Conservation (phyloP, 306 rosid species). For the Casuarina cunninghamiana region DNA sequence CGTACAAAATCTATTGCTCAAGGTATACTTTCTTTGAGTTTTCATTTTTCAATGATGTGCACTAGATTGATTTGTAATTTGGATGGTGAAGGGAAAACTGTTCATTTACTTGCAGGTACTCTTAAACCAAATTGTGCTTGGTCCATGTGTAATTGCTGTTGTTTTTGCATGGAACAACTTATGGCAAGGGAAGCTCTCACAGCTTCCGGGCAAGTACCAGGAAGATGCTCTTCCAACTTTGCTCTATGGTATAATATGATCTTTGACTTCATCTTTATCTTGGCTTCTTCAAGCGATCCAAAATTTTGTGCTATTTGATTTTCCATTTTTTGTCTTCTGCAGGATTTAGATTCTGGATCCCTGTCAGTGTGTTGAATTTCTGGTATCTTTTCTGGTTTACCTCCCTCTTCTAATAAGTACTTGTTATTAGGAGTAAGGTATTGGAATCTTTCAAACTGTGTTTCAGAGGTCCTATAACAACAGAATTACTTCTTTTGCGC, state of each 20-base stretch:
- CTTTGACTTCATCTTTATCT: conserved; percentile 4
- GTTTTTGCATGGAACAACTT: conserved; percentile 92
- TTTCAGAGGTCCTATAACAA: neutral
- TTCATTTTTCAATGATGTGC: neutral
- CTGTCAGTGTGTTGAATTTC: conserved; percentile 79
- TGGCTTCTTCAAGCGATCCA: conserved; percentile 23
- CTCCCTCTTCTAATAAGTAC: neutral
- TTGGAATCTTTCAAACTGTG: neutral
- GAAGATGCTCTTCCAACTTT: conserved; percentile 78
- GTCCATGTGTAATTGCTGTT: conserved; percentile 87
- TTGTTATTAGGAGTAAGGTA: neutral
- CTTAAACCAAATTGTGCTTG: conserved; percentile 87
- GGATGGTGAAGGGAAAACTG: neutral
- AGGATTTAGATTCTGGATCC: conserved; percentile 98
- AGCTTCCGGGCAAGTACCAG: conserved; percentile 80
- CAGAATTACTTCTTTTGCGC: neutral
- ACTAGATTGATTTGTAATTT: neutral
- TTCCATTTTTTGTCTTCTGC: conserved; percentile 28
- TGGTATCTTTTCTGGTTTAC: conserved; percentile 46
- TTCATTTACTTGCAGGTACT: conserved; percentile 52
- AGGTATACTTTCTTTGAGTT: conserved; percentile 48
- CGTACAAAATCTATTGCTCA: conserved; percentile 59
- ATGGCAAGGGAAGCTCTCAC: conserved; percentile 74
- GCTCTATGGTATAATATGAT: conserved; percentile 55
- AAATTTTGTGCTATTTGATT: conserved; percentile 15